Evolutionary conservation across 345 rosid genomes (phyloP), one percentile per base, ranked within the genome.

Genomic region (Balakata baccata): DNA sequence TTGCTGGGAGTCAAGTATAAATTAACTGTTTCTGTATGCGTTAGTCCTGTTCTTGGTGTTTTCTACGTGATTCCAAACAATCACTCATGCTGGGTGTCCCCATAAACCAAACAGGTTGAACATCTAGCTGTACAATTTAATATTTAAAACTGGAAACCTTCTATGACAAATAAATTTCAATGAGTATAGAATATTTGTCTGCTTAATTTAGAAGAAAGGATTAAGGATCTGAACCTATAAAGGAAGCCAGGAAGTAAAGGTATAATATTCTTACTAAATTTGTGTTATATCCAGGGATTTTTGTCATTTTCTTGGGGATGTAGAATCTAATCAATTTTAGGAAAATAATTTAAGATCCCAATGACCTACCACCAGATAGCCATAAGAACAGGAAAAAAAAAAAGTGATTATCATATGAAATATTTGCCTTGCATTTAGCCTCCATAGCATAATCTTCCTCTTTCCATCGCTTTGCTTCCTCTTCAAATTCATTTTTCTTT

Each of bases 351-450:
- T 18, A 49, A 51, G 62, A 61, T 20, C n/a, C 39, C 29, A 59
- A 13, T n/a, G 75, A 52, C 50, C 38, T 49, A 43, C 38, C n/a
- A 62, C 69, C 45, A 52, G 61, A 70, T 37, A n/a, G 62, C 51
- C 25, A 69, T 23, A 53, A 29, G 29, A 67, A 69, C 75, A 50
- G 43, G 62, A 66, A n/a, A 18, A 59, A 65, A 64, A 68, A 50
- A 22, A 65, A 59, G 60, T 56, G 17, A 18, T 23, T 65, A 59
- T 25, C 11, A 47, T 52, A 53, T 43, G 7, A 59, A 62, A 66
- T 12, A 39, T 68, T 77, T 73, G 81, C 98, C 93, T 91, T 86
- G 86, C 86, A 87, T 79, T 84, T 84, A 75, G 92, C 94, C 77
- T 91, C 92, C 74, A 81, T 77, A 45, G 87, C 87, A 84, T 81